Percentiles rank a stretch among this genome's conserved stretches.
Evolutionary conservation across 495 filamentous ascomycete species (phyloP).

Genomic region (Aspergillus affinis): DNA sequence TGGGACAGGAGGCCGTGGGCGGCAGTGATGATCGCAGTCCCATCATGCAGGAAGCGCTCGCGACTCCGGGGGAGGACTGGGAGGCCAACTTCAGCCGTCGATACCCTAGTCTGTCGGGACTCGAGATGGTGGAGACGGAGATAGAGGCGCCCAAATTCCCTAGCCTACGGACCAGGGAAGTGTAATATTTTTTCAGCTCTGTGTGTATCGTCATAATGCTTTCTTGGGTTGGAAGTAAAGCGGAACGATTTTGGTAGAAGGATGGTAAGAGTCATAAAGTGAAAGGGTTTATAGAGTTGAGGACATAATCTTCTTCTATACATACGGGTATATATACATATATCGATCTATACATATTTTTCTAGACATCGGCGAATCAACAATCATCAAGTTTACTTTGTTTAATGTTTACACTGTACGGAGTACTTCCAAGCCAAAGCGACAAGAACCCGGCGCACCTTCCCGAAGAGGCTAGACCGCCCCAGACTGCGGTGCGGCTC

Average conservation of each 20-base stretch:
- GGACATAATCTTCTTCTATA: slow-evolving; percentile 9
- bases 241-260: neutral
- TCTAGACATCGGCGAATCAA: slow-evolving; percentile 2
- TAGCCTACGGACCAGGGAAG: slow-evolving; percentile 42
- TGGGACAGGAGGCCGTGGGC: slow-evolving; percentile 7
- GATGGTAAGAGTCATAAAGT: neutral
- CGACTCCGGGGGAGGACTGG: slow-evolving; percentile 56
- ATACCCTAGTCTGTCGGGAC: slow-evolving; percentile 74
- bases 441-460: neutral
- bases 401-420: too few relatives aligned
- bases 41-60: slow-evolving; percentile 23
- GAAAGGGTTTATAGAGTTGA: neutral
- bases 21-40: slow-evolving; percentile 25
- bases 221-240: slow-evolving; percentile 5
- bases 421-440: neutral
- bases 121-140: slow-evolving; percentile 83
- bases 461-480: slow-evolving; percentile 6
- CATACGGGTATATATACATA: slow-evolving; percentile 6
- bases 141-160: slow-evolving; percentile 47
- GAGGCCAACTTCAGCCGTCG: slow-evolving; percentile 74
- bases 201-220: slow-evolving; percentile 8
- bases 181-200: slow-evolving; percentile 23
- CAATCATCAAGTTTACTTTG: neutral
- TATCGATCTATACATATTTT: slow-evolving; percentile 11
- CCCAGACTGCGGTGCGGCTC: slow-evolving; percentile 4